Evolutionary conservation across 2,329 filamentous ascomycete genomes (phyloP), one percentile per base, ranked within the genome.

Genomic region (Epichloe scottii): DNA sequence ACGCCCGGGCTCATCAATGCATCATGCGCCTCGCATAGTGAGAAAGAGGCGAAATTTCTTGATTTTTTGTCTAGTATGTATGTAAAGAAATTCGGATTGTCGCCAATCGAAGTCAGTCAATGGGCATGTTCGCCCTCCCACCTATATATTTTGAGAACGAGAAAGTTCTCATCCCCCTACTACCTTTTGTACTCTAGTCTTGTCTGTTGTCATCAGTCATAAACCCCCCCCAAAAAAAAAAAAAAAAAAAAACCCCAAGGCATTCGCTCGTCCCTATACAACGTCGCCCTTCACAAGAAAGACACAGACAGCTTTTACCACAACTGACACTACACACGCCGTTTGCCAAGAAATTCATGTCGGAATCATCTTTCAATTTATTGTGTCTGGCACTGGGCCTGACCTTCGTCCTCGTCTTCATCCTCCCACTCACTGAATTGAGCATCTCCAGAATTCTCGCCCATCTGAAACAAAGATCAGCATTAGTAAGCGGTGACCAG

Each of bases 301-400:
- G 26, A 8, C 26, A 10, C 26, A 30, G 21, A 34, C 38, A 19
- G 19, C 26, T 11, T 14, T 41, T 10, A 19, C 38, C 14, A 30
- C 14, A 49, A 21, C 38, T 17, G 33, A 45, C n/a, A 19, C 8
- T 35, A 21, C 19, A 14, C 3, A 38, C 45, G 21, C 12, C 21
- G 4, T 26, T 30, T 40, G 23, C 41, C 14, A 35, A 33, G 3
- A n/a, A 15, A 1, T 11, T n/a, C n/a, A 26, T 35, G 34, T 19
- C 17, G 33, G n/a, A 21, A 26, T 19, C 1, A 26, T 30, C 2
- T 12, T 49, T 23, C 17, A 21, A 33, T 30, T 74, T 80, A 88
- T 72, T 88, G 84, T 52, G 84, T 81, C 55, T 84, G 80, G 62
- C 86, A 90, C 66, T 90, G 86, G 30, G 85, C 74, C 52, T 74